These are phyloP conservation scores for Aechmea fasciata DNA, from an alignment of 176 grass and related monocot species.

Conservation along the genomic window DNA sequence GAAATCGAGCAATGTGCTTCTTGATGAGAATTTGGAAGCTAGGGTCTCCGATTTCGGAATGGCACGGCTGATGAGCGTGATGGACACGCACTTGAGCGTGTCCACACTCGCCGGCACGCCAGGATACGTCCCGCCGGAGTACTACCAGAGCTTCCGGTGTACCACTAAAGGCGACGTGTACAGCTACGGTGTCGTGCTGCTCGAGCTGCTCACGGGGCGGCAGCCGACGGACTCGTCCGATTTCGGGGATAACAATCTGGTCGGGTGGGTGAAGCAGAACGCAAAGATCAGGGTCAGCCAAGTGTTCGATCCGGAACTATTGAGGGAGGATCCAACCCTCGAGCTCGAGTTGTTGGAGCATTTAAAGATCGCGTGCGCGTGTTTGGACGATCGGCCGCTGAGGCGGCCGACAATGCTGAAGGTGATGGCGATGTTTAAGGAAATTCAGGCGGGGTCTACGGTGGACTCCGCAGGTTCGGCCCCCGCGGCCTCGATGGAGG, in stretches of 20 bases:
- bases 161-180: slow-evolving; percentile 94
- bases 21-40: slow-evolving; percentile 80
- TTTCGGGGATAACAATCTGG: slow-evolving; percentile 86
- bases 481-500: slow-evolving; percentile 21
- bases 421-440: slow-evolving; percentile 98
- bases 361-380: slow-evolving; percentile 66
- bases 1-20: slow-evolving; percentile 93
- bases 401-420: slow-evolving; percentile 84
- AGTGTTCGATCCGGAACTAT: slow-evolving; percentile 82
- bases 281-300: slow-evolving; percentile 42
- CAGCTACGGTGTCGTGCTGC: slow-evolving; percentile 84
- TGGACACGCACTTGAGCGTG: slow-evolving; percentile 85
- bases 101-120: slow-evolving; percentile 93
- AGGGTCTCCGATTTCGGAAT: slow-evolving; percentile 97
- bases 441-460: slow-evolving; percentile 66
- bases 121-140: slow-evolving; percentile 93
- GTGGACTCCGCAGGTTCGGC: slow-evolving; percentile 46
- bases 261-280: slow-evolving; percentile 88
- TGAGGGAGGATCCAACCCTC: slow-evolving; percentile 53
- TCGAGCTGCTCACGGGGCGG: slow-evolving; percentile 82
- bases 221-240: slow-evolving; percentile 62
- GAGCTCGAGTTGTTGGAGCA: slow-evolving; percentile 81
- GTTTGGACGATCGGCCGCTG: slow-evolving; percentile 60
- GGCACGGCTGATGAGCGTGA: slow-evolving; percentile 65
- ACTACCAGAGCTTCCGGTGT: slow-evolving; percentile 93